Evolutionary conservation across 164 flowering plant species (phyloP).

Genomic region (Cinnamomum chago): DNA sequence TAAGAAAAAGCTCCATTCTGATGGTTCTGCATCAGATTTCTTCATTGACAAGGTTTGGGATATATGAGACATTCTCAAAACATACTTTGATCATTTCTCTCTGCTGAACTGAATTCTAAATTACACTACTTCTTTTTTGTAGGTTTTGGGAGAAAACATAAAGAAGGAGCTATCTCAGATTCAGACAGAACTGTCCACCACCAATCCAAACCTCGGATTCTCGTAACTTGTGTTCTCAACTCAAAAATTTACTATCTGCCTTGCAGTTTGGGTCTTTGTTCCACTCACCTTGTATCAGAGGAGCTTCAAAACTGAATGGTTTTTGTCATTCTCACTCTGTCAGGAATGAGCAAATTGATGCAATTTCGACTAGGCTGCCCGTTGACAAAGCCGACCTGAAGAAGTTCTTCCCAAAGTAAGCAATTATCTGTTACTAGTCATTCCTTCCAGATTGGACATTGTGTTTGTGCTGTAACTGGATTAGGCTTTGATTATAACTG

Average conservation of each 20-base stretch:
- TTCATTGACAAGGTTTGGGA: slow-evolving; percentile 71
- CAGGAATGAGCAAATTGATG: slow-evolving; percentile 79
- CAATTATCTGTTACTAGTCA: background rate
- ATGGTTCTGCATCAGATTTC: slow-evolving; percentile 73
- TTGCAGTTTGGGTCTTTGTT: background rate
- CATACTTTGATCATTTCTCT: background rate
- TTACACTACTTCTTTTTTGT: background rate
- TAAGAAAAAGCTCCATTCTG: slow-evolving; percentile 61
- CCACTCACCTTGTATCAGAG: background rate
- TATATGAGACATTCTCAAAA: background rate
- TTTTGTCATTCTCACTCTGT: background rate
- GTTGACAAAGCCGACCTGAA: slow-evolving; percentile 74
- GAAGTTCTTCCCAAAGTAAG: slow-evolving; percentile 78
- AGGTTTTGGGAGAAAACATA: slow-evolving; percentile 81
- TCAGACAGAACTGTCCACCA: slow-evolving; percentile 49
- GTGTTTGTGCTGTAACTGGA: no score
- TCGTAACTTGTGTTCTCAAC: slow-evolving; percentile 34
- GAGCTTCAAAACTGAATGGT: background rate
- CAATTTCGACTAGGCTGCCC: slow-evolving; percentile 75
- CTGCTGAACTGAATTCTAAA: background rate
- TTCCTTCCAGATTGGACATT: no score
- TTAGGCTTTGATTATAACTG: no score
- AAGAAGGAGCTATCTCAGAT: slow-evolving; percentile 70
- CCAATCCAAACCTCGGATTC: slow-evolving; percentile 48
- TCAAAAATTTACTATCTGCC: background rate